A percentile compares a stretch with the other conserved stretches of the same genome.
Evolutionary conservation across 805 yeast genomes (phyloP).

Genomic region (Candida morakotiae): DNA sequence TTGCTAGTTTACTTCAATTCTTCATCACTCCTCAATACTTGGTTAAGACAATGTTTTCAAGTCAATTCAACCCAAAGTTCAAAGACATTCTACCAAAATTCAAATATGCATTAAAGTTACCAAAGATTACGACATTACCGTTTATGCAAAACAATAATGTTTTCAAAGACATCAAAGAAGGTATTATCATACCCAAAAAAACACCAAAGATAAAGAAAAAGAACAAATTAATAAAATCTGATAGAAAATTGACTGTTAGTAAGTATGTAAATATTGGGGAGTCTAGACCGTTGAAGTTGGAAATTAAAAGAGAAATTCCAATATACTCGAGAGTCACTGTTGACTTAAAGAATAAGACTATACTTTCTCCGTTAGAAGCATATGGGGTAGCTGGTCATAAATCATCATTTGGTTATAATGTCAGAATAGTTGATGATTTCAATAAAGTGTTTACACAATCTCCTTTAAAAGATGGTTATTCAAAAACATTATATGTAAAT

Average conservation of each 20-base stretch:
- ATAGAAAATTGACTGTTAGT: conserved; percentile 50
- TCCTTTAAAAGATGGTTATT: conserved; percentile 60
- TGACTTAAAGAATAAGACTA: conserved; percentile 53
- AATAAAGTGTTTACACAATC: conserved; percentile 69
- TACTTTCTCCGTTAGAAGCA: conserved; percentile 70
- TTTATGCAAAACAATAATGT: conserved; percentile 53
- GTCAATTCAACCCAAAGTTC: conserved; percentile 17
- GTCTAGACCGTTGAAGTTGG: conserved; percentile 53
- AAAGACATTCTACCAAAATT: conserved; percentile 40
- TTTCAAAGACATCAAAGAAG: conserved; percentile 51
- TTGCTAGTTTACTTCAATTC: conserved; percentile 71
- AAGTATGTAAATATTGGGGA: conserved; percentile 76
- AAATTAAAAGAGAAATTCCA: conserved; percentile 57
- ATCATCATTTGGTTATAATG: conserved; percentile 67
- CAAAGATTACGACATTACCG: conserved; percentile 70
- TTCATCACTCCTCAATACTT: conserved; percentile 85
- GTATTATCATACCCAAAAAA: conserved; percentile 48
- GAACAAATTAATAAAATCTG: conserved; percentile 27
- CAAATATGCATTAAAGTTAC: conserved; percentile 63
- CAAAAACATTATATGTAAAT: conserved; percentile 59
- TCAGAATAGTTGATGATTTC: conserved; percentile 61
- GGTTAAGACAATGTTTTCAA: conserved; percentile 56
- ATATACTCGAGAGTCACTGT: conserved; percentile 79
- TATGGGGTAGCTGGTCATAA: conserved; percentile 61
- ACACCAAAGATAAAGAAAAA: conserved; percentile 31